Percentiles rank a stretch among this genome's conserved stretches.
Conservation (phyloP, 805 yeast genomes). For the Zygoascus bituminiphila region DNA sequence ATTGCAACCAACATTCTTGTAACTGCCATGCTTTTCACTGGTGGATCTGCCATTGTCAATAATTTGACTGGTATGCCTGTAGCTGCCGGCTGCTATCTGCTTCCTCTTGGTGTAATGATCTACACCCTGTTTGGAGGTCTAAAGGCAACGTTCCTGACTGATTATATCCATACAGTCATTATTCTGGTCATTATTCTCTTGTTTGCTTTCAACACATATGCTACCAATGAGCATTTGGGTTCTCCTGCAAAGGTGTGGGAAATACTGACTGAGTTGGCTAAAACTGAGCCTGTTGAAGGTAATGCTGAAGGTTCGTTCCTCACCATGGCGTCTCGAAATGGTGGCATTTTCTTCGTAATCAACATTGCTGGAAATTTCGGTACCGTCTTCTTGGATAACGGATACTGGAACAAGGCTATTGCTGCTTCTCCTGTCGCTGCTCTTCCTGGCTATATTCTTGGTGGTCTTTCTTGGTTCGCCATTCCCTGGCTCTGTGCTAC, state of each 20-base stretch:
- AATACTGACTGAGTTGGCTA: conserved; percentile 47
- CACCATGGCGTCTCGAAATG: conserved; percentile 78
- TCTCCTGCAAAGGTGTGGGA: conserved; percentile 81
- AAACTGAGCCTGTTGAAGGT: conserved; percentile 58
- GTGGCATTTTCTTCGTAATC: conserved; percentile 85
- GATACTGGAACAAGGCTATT: conserved; percentile 85
- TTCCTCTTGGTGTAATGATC: conserved; percentile 71
- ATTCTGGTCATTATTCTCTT: conserved; percentile 67
- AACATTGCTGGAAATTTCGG: conserved; percentile 86
- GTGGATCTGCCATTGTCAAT: conserved; percentile 77
- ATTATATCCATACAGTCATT: conserved; percentile 73
- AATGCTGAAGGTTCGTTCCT: conserved; percentile 81
- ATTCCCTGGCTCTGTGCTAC: conserved; percentile 78
- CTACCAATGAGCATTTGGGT: conserved; percentile 62
- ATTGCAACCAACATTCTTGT: conserved; percentile 82
- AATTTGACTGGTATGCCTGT: conserved; percentile 78
- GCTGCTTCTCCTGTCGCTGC: conserved; percentile 80
- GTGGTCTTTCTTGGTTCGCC: conserved; percentile 88
- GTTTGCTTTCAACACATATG: conserved; percentile 75
- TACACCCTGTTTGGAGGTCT: conserved; percentile 78
- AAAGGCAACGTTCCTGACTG: conserved; percentile 74
- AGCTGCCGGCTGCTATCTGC: conserved; percentile 71
- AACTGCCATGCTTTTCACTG: conserved; percentile 85
- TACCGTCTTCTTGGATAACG: conserved; percentile 78
- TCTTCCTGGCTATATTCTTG: conserved; percentile 78